phyloP scores from a whole-genome alignment of 345 rosid genomes.

The Euclidium syriacum region DNA sequence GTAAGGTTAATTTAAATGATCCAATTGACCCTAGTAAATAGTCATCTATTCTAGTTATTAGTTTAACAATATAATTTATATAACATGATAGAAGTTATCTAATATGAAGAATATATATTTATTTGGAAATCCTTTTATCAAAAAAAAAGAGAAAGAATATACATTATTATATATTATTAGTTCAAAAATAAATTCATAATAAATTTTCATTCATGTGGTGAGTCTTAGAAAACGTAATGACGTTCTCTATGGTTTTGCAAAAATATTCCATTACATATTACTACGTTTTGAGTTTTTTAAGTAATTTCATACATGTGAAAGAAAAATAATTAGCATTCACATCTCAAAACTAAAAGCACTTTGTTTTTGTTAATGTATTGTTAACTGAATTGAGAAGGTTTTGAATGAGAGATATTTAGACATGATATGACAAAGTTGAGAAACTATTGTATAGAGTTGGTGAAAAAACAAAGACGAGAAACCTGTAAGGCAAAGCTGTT shows the following conservation, averaged over 20 bases:
- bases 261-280: conserved; percentile 14
- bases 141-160: too few relatives aligned
- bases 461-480: too few relatives aligned
- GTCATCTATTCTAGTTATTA: neutral
- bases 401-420: too few relatives aligned
- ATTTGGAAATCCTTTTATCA: too few relatives aligned
- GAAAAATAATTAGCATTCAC: neutral
- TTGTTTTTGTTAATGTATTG: too few relatives aligned
- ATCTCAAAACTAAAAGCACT: neutral
- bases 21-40: neutral
- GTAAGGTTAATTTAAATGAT: too few relatives aligned
- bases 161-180: neutral
- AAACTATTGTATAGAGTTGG: too few relatives aligned
- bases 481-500: too few relatives aligned
- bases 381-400: too few relatives aligned
- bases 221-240: conserved; percentile 3
- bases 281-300: neutral
- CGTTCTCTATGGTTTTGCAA: neutral
- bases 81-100: neutral
- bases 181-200: neutral
- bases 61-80: neutral
- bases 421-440: too few relatives aligned
- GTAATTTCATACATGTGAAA: neutral
- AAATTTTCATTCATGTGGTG: conserved; percentile 5
- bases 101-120: neutral